These are phyloP conservation scores for Geranium rotundifolium DNA, from an alignment of 345 rosid genomes.

Conservation along the genomic window DNA sequence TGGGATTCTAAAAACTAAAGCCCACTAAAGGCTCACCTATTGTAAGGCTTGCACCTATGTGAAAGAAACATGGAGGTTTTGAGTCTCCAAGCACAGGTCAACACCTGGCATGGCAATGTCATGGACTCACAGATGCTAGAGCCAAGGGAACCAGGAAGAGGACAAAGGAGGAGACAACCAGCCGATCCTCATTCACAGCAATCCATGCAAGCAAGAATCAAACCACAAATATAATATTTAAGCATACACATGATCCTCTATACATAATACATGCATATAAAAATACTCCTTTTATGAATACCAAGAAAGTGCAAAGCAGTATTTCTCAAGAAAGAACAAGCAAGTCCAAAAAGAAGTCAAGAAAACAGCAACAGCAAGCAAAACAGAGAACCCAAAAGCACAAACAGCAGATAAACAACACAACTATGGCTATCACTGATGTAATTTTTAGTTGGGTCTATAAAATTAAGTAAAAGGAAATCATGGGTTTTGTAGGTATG, in stretches of 20 bases:
- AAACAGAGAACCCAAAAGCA: too few relatives aligned
- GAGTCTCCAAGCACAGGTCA: slow-evolving; percentile 5
- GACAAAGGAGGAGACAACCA: slow-evolving; percentile 67
- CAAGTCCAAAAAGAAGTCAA: too few relatives aligned
- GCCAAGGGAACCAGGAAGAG: slow-evolving; percentile 61
- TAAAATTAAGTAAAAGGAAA: too few relatives aligned
- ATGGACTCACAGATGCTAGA: slow-evolving; percentile 29
- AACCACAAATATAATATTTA: slow-evolving; percentile 3
- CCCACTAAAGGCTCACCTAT: slow-evolving; percentile 11
- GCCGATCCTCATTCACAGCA: slow-evolving; percentile 33
- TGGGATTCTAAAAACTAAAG: slow-evolving; percentile 14
- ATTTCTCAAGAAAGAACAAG: too few relatives aligned
- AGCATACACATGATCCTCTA: background rate
- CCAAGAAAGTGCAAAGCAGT: slow-evolving; percentile 23
- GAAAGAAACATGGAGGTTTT: slow-evolving; percentile 2
- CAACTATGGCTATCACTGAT: too few relatives aligned
- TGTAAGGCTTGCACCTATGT: background rate
- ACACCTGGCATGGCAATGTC: slow-evolving; percentile 22
- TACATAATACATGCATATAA: background rate
- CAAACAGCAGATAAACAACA: too few relatives aligned
- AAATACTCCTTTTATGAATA: slow-evolving; percentile 23
- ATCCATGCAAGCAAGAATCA: slow-evolving; percentile 25
- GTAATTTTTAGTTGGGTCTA: too few relatives aligned
- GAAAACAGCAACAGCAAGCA: too few relatives aligned
- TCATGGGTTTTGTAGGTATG: background rate